A percentile compares a stretch with the other conserved stretches of the same genome.
These are phyloP conservation scores for Suillus clintonianus DNA, from an alignment of 768 basidiomycete genomes.

Conservation along the genomic window DNA sequence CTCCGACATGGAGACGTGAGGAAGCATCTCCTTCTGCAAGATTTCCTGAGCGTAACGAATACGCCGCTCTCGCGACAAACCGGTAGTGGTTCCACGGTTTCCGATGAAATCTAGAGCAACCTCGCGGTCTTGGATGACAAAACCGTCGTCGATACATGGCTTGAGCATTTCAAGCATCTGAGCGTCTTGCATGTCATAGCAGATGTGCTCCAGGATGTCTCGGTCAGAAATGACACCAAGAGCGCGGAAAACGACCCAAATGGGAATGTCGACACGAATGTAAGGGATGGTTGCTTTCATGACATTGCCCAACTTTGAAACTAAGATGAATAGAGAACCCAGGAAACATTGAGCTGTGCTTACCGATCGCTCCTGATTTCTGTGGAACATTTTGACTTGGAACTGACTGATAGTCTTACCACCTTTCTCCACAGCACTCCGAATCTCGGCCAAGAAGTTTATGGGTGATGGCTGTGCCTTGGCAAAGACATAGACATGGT, in stretches of 20 bases:
- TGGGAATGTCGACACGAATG: conserved; percentile 97
- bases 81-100: conserved; percentile 93
- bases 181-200: conserved; percentile 94
- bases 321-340: conserved; percentile 13
- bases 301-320: conserved; percentile 74
- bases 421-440: conserved; percentile 95
- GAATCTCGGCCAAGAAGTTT: conserved; percentile 94
- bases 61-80: conserved; percentile 88
- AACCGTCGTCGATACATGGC: conserved; percentile 97
- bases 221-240: conserved; percentile 97
- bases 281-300: conserved; percentile 98
- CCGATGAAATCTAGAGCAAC: conserved; percentile 98
- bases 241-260: conserved; percentile 98
- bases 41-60: conserved; percentile 98
- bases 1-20: conserved; percentile 94
- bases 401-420: conserved; percentile 98
- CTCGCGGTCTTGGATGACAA: conserved; percentile 96
- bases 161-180: conserved; percentile 98
- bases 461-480: conserved; percentile 97
- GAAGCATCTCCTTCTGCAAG: conserved; percentile 97
- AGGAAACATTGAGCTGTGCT: conserved; percentile 29
- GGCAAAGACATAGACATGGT: conserved; percentile 98
- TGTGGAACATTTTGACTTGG: conserved; percentile 95
- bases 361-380: conserved; percentile 86
- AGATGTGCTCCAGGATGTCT: conserved; percentile 97